Conservation (phyloP, 768 basidiomycete species). For the Mycena amicta region DNA sequence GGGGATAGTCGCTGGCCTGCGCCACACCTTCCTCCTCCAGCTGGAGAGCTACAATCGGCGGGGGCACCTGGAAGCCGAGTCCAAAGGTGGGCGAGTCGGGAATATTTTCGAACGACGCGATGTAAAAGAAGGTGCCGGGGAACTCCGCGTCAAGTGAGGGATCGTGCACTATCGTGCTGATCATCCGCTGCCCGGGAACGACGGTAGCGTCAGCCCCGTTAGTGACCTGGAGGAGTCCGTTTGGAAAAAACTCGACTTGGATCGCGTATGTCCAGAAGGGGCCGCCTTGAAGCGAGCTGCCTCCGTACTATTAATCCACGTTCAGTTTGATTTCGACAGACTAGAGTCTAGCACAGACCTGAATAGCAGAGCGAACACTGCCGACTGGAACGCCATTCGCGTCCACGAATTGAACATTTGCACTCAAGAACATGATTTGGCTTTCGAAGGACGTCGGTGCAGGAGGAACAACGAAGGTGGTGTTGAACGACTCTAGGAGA, state of each 20-base stretch:
- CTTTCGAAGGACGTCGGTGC: conserved; percentile 8
- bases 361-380: conserved; percentile 11
- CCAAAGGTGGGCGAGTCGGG: conserved; percentile 8
- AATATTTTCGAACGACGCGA: conserved; percentile 6
- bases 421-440: conserved; percentile 12
- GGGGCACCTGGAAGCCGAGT: conserved; percentile 6
- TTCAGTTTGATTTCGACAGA: conserved; percentile 1
- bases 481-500: conserved; percentile 9
- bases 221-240: conserved; percentile 4
- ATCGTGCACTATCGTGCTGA: conserved; percentile 5
- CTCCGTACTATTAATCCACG: conserved; percentile 13
- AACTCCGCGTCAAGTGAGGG: conserved; percentile 1
- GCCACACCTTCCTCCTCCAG: conserved; percentile 10
- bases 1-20: conserved; percentile 10
- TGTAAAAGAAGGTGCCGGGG: conserved; percentile 2
- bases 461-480: conserved; percentile 9
- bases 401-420: conserved; percentile 5
- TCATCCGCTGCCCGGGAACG: background rate
- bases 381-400: conserved; percentile 11
- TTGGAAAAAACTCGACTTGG: conserved; percentile 3
- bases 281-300: conserved; percentile 2
- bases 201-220: background rate
- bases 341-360: conserved; percentile 5
- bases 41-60: conserved; percentile 6
- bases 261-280: conserved; percentile 12